These are phyloP conservation scores for Prunus padus DNA, from an alignment of 306 rosid species.

Conservation along the genomic window DNA sequence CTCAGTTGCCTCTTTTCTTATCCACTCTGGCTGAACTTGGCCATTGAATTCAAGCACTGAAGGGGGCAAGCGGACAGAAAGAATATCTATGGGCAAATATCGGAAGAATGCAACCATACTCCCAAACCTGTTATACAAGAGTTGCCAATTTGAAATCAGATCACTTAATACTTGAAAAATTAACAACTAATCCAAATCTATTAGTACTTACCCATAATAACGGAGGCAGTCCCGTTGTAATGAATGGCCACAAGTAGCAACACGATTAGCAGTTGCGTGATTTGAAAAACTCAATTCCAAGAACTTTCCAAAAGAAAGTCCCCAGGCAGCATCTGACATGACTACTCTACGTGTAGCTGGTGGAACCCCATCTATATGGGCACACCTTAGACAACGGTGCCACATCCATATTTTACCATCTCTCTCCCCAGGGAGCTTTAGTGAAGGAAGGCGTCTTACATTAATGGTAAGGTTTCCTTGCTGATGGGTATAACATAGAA, in stretches of 20 bases:
- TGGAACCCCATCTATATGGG: slow-evolving; percentile 83
- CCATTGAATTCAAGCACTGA: slow-evolving; percentile 72
- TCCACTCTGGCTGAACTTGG: slow-evolving; percentile 67
- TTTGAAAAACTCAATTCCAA: slow-evolving; percentile 98
- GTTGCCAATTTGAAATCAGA: slow-evolving; percentile 21
- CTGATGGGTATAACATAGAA: slow-evolving; percentile 78
- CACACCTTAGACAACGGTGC: slow-evolving; percentile 94
- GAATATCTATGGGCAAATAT: slow-evolving; percentile 86
- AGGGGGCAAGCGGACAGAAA: slow-evolving; percentile 85
- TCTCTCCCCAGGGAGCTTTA: slow-evolving; percentile 80
- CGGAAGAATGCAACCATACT: slow-evolving; percentile 95
- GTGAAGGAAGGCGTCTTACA: slow-evolving; percentile 72
- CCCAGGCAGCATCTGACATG: slow-evolving; percentile 99
- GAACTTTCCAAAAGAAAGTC: slow-evolving; percentile 96
- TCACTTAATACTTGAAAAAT: slow-evolving; percentile 15
- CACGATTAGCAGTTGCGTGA: slow-evolving; percentile 98
- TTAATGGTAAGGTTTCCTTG: slow-evolving; percentile 97
- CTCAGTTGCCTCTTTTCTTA: slow-evolving; percentile 77
- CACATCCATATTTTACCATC: slow-evolving; percentile 99
- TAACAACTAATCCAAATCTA: slow-evolving; percentile 11
- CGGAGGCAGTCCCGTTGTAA: slow-evolving; percentile 98
- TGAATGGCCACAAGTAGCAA: slow-evolving; percentile 96
- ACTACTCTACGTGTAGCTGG: slow-evolving; percentile 93
- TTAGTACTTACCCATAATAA: slow-evolving; percentile 73
- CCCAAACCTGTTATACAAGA: slow-evolving; percentile 67